These are phyloP conservation scores for Rhododendron mucronatum DNA, from an alignment of 148 eudicot genomes.

Conservation along the genomic window DNA sequence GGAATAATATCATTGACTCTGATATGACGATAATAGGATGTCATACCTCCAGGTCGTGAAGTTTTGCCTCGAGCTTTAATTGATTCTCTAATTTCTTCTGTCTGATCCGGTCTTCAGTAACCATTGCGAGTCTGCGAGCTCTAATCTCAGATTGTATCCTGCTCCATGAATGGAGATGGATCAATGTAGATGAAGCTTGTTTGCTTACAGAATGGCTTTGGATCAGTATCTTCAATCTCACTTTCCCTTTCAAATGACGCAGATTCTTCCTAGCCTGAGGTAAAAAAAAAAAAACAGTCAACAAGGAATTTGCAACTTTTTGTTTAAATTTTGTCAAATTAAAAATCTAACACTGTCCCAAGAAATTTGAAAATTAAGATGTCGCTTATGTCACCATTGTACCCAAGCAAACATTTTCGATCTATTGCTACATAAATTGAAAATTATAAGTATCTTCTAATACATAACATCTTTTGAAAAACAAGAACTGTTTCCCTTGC, in stretches of 20 bases:
- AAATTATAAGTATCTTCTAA: background rate
- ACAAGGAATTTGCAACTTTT: background rate
- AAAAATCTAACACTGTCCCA: background rate
- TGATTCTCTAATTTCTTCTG: slow-evolving; percentile 86
- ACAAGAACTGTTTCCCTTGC: background rate
- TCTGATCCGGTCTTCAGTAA: slow-evolving; percentile 56
- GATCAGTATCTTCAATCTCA: slow-evolving; percentile 50
- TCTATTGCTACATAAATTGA: background rate
- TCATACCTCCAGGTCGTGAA: slow-evolving; percentile 73
- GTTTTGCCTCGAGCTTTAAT: slow-evolving; percentile 79
- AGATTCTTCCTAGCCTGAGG: slow-evolving; percentile 67
- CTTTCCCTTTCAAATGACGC: slow-evolving; percentile 50
- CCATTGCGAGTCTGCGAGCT: slow-evolving; percentile 75
- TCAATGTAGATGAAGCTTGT: slow-evolving; percentile 64
- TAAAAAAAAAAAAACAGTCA: background rate
- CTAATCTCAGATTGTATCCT: slow-evolving; percentile 67
- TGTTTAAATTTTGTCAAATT: background rate
- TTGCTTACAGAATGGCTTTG: slow-evolving; percentile 44
- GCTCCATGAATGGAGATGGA: slow-evolving; percentile 74
- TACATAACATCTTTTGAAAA: background rate
- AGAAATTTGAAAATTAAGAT: background rate
- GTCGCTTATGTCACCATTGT: background rate
- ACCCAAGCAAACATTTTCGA: background rate
- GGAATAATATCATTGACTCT: background rate
- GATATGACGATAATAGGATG: background rate